These are phyloP conservation scores for Phytophthora citrophthora DNA, from an alignment of 352 stramenopile species.

Conservation along the genomic window DNA sequence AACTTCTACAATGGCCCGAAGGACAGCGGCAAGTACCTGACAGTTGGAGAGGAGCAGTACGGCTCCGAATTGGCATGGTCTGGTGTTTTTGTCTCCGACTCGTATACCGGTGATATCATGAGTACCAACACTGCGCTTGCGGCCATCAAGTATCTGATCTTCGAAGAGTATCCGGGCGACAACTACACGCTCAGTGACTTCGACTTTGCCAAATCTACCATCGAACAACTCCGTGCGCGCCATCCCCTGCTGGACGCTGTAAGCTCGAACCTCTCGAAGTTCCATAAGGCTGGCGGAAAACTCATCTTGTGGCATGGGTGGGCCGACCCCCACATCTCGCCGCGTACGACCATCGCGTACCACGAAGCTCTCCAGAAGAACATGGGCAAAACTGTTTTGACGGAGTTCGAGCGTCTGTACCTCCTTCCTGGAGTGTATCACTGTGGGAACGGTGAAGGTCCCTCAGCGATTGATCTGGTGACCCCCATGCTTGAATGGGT, in stretches of 20 bases:
- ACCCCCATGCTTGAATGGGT: slow-evolving; percentile 56
- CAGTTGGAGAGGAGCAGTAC: slow-evolving; percentile 50
- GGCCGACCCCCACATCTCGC: slow-evolving; percentile 56
- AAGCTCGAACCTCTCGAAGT: slow-evolving; percentile 43
- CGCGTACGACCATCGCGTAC: slow-evolving; percentile 50
- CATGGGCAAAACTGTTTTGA: slow-evolving; percentile 37
- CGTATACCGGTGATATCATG: slow-evolving; percentile 29
- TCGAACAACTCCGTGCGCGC: slow-evolving; percentile 38
- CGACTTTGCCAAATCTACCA: slow-evolving; percentile 43
- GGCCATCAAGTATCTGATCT: slow-evolving; percentile 50
- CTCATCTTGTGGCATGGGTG: slow-evolving; percentile 57
- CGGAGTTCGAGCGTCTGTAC: slow-evolving; percentile 54
- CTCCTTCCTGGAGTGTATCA: slow-evolving; percentile 55
- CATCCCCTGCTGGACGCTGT: slow-evolving; percentile 47
- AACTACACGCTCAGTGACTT: slow-evolving; percentile 56
- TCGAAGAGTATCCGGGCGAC: slow-evolving; percentile 39
- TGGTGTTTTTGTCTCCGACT: slow-evolving; percentile 44
- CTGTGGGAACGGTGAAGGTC: slow-evolving; percentile 46
- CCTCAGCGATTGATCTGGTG: slow-evolving; percentile 47
- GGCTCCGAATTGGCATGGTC: slow-evolving; percentile 51
- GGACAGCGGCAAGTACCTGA: slow-evolving; percentile 39
- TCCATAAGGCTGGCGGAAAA: slow-evolving; percentile 44
- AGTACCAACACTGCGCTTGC: slow-evolving; percentile 42
- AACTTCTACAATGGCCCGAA: slow-evolving; percentile 52
- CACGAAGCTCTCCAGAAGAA: slow-evolving; percentile 42